Percentiles rank a stretch among this genome's conserved stretches.
phyloP scores from a whole-genome alignment of 1,284 basidiomycete species.

The Malassezia sympodialis region DNA sequence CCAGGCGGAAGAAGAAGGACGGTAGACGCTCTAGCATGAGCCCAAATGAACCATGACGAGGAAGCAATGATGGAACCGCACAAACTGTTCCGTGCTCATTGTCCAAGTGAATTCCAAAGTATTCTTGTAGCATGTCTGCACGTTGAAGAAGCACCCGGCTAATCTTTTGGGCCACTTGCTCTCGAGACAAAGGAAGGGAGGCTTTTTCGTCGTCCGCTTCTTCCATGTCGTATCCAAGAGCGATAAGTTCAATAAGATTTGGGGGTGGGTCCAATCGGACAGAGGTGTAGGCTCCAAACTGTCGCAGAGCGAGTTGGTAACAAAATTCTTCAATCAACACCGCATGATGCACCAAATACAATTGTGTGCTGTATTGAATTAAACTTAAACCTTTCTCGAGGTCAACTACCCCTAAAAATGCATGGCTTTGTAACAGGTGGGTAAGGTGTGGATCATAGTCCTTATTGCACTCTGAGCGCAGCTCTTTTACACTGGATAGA shows the following conservation, averaged over 20 bases:
- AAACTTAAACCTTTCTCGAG: slow-evolving; percentile 63
- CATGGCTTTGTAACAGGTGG: slow-evolving; percentile 74
- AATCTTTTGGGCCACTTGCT: slow-evolving; percentile 56
- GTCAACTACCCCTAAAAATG: slow-evolving; percentile 87
- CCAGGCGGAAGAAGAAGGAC: slow-evolving; percentile 37
- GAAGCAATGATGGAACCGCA: slow-evolving; percentile 68
- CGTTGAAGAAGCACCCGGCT: slow-evolving; percentile 49
- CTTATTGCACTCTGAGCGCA: slow-evolving; percentile 59
- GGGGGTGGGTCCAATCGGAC: slow-evolving; percentile 75
- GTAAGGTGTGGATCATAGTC: slow-evolving; percentile 58
- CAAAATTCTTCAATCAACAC: slow-evolving; percentile 66
- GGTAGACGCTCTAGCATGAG: slow-evolving; percentile 58
- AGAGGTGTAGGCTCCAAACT: slow-evolving; percentile 69
- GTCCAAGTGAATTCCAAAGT: slow-evolving; percentile 62
- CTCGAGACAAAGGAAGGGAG: slow-evolving; percentile 33
- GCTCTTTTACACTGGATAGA: slow-evolving; percentile 64
- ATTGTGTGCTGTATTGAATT: slow-evolving; percentile 74
- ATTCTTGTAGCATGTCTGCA: slow-evolving; percentile 80
- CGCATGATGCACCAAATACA: slow-evolving; percentile 78
- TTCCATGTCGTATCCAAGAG: slow-evolving; percentile 69
- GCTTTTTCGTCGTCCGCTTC: slow-evolving; percentile 40
- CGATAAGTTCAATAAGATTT: slow-evolving; percentile 60
- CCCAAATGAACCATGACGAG: slow-evolving; percentile 73
- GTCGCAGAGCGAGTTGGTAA: slow-evolving; percentile 81
- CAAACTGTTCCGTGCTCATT: slow-evolving; percentile 59